Conservation (phyloP, 129 eudicot genomes). For the Pulicaria dysenterica region DNA sequence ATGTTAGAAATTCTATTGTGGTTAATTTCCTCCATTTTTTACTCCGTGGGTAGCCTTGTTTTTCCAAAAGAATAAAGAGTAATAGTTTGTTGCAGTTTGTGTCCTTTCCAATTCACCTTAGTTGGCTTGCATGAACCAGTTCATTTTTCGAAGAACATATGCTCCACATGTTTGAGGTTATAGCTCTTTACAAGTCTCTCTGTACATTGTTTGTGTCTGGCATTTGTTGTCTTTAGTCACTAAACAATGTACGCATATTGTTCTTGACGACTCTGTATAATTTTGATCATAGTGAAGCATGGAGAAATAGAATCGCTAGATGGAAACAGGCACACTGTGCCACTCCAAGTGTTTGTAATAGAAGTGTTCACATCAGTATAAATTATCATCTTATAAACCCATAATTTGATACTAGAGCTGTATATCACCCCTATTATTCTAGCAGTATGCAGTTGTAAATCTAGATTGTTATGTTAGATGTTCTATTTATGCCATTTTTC, state of each 20-base stretch:
- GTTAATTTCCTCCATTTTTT: background rate
- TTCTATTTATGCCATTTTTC: background rate
- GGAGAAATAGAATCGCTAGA: background rate
- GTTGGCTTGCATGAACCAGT: background rate
- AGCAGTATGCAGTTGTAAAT: background rate
- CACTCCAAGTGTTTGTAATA: background rate
- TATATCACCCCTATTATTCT: background rate
- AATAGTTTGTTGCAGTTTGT: conserved; percentile 8
- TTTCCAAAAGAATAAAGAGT: background rate
- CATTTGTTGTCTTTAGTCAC: background rate
- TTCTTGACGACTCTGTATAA: background rate
- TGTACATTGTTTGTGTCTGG: conserved; percentile 13
- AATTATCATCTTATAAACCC: background rate
- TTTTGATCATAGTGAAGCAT: background rate
- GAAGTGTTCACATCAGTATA: background rate
- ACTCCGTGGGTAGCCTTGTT: too few relatives aligned
- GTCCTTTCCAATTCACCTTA: background rate
- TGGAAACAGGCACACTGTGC: background rate
- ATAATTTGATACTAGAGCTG: background rate
- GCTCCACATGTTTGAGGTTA: background rate
- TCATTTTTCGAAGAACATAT: background rate
- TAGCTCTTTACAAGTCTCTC: background rate
- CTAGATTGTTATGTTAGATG: conserved; percentile 4
- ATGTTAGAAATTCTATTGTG: background rate
- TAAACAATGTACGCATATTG: background rate